These are phyloP conservation scores for Gossypium stocksii DNA, from an alignment of 345 rosid species.

Conservation along the genomic window DNA sequence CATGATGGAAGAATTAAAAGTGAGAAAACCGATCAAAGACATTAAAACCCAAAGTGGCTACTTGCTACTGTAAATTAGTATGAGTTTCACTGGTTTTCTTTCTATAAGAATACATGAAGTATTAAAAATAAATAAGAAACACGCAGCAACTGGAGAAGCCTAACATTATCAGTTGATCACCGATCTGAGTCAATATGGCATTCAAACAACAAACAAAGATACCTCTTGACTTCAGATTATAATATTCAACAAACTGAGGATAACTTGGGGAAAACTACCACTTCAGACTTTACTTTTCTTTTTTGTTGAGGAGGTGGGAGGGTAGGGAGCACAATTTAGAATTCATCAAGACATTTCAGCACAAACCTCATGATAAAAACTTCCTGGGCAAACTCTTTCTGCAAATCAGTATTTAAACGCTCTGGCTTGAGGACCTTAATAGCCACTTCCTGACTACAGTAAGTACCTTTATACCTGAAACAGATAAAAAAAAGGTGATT, in stretches of 20 bases:
- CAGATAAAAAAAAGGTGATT: conserved; percentile 3
- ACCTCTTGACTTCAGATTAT: background rate
- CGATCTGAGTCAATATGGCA: background rate
- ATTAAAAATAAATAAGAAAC: background rate
- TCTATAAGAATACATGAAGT: background rate
- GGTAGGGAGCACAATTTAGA: background rate
- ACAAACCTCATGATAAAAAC: conserved; percentile 91
- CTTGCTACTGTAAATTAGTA: background rate
- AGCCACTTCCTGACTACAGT: conserved; percentile 94
- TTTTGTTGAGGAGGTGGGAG: background rate
- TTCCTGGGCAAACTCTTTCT: conserved; percentile 94
- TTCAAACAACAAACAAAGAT: background rate
- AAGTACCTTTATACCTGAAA: conserved; percentile 86
- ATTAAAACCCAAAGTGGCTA: background rate
- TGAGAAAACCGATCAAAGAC: conserved; percentile 2
- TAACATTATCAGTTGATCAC: background rate
- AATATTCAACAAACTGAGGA: background rate
- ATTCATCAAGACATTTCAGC: background rate
- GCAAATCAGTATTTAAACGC: conserved; percentile 73
- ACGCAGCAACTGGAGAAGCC: background rate
- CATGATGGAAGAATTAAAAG: background rate
- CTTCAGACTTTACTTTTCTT: background rate
- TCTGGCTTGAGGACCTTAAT: conserved; percentile 95
- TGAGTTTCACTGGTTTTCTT: background rate
- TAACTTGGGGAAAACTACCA: background rate